A percentile compares a stretch with the other conserved stretches of the same genome.
These are phyloP conservation scores for Entrophospora sp. DNA, from an alignment of 192 early-diverging fungal species.

Conservation along the genomic window DNA sequence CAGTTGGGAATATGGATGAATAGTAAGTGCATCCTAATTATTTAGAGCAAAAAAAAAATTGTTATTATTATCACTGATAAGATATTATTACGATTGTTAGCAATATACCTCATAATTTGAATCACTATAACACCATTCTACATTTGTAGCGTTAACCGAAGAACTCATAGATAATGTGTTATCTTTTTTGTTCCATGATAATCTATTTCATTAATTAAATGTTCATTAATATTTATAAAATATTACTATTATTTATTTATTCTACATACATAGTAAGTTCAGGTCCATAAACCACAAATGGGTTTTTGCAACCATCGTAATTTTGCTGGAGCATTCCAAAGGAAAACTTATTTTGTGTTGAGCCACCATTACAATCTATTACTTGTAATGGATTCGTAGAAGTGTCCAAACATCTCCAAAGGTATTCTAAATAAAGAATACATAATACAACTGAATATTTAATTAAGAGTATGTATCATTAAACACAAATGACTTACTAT, in stretches of 20 bases:
- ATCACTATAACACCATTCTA: not conserved
- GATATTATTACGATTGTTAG: not conserved
- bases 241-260: not conserved
- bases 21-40: not conserved
- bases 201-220: not conserved
- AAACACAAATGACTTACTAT: not conserved
- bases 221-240: not conserved
- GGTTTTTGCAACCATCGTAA: not conserved
- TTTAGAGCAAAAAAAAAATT: not conserved
- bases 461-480: not conserved
- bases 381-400: not conserved
- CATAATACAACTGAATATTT: not conserved
- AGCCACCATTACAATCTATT: not conserved
- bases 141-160: not conserved
- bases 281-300: not conserved
- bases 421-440: not conserved
- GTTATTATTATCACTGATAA: not conserved
- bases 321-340: not conserved
- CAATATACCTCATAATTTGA: constrained; percentile 12
- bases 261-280: not conserved
- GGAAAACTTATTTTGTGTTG: not conserved
- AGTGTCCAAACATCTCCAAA: constrained; percentile 4
- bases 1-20: not conserved
- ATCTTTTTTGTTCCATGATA: constrained; percentile 1
- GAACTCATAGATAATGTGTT: constrained; percentile 3